Evolutionary conservation across 208 protist species (phyloP), one percentile per base, ranked within the genome.

Genomic region (Trypanosoma melophagium): DNA sequence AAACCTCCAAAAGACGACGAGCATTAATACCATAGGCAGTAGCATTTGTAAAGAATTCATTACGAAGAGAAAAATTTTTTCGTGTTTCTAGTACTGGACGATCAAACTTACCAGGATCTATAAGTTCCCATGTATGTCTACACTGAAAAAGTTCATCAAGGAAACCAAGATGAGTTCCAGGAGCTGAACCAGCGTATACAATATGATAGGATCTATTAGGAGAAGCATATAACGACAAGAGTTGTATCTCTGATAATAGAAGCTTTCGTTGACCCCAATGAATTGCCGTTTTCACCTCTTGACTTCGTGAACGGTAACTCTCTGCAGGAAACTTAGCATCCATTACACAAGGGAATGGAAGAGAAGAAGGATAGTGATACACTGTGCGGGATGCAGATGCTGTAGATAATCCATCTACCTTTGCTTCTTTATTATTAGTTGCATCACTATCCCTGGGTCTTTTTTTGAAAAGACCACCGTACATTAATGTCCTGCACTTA

Each of bases 241-340:
- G 86, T 79, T 98, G 95, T 44, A 99, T 94, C 73, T 98, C 96
- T 5, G 93, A 98, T 13, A 99, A 67, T 9, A 99, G 74, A 0
- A 98, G 78, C 76, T 99, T 98, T 9, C 97, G 84, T 84, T 99
- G 96, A 3, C 97, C 97, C 96, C 97, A 99, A 76, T 99, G 97
- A 19, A 96, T 82, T 8, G 92, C 81, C 14, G 84, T 93, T 77
- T 98, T 98, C 24, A 89, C 72, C 42, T 97, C 86, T 3, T 52
- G 58, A 61, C 80, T 83, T 35, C 96, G 84, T 3, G 90, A 93
- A 7, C 82, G 81, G 66, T 98, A 98, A 53, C 55, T 41, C 80
- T 95, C 83, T 1, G 62, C 60, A 9, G 92, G 92, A 54, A 96
- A 93, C 42, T 68, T 69, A 55, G 78, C 76, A 4, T 81, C 77